Evolutionary conservation across 140 eudicot species (phyloP).

Genomic region (Bidens hawaiensis): DNA sequence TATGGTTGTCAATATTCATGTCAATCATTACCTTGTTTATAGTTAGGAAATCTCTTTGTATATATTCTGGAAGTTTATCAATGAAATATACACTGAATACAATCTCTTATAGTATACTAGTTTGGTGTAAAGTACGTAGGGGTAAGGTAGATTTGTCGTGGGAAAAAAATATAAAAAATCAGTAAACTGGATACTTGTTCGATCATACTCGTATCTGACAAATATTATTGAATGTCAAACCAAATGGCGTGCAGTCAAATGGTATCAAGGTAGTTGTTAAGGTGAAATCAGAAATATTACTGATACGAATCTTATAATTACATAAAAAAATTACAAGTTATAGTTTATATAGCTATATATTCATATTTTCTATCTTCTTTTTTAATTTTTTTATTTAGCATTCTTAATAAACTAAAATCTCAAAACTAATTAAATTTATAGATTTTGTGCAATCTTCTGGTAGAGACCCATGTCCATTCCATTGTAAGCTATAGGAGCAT

Average conservation of each 20-base stretch:
- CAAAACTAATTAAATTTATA: constrained; percentile 9
- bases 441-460: constrained; percentile 41
- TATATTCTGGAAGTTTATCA: too few species aligned
- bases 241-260: background rate
- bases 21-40: too few species aligned
- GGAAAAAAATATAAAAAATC: too few species aligned
- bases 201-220: background rate
- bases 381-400: background rate
- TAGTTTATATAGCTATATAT: constrained; percentile 3
- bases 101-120: too few species aligned
- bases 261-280: too few species aligned
- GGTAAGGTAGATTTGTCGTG: too few species aligned
- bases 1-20: too few species aligned
- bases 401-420: constrained; percentile 12
- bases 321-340: constrained; percentile 21
- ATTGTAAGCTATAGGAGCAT: constrained; percentile 88
- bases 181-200: too few species aligned
- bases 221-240: background rate
- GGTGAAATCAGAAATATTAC: too few species aligned
- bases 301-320: constrained; percentile 5
- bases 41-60: too few species aligned
- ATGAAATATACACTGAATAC: too few species aligned
- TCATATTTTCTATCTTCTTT: background rate
- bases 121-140: too few species aligned
- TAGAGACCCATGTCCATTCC: constrained; percentile 84